Evolutionary conservation across 257 asterid genomes (phyloP).

Genomic region (Solanum stenotomum): DNA sequence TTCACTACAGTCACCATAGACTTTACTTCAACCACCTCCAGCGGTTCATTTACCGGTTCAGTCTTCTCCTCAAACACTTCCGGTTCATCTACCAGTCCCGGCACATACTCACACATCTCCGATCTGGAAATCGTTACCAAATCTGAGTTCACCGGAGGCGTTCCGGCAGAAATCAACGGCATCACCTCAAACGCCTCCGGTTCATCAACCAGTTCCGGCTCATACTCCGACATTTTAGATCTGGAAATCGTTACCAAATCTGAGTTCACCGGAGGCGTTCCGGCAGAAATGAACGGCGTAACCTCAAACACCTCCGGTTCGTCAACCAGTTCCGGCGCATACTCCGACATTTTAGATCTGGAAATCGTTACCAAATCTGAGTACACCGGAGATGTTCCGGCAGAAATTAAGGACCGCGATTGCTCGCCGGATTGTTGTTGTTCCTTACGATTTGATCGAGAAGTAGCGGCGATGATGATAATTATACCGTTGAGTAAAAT

Average conservation of each 20-base stretch:
- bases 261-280: slow-evolving; percentile 13
- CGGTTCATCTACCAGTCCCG: background rate
- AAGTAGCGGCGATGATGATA: slow-evolving; percentile 12
- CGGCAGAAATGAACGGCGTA: slow-evolving; percentile 5
- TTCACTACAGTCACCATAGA: background rate
- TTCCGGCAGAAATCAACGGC: slow-evolving; percentile 5
- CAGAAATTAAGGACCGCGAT: slow-evolving; percentile 18
- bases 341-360: slow-evolving; percentile 5
- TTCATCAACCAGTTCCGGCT: background rate
- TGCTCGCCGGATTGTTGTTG: background rate
- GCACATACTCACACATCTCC: slow-evolving; percentile 1
- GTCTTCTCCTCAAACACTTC: slow-evolving; percentile 23
- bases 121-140: background rate
- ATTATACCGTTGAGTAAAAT: slow-evolving; percentile 19
- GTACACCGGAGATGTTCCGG: slow-evolving; percentile 18
- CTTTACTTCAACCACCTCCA: background rate
- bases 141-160: slow-evolving; percentile 14
- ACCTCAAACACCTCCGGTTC: slow-evolving; percentile 13
- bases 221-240: slow-evolving; percentile 1
- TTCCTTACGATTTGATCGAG: slow-evolving; percentile 12
- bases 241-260: background rate
- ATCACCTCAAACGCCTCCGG: slow-evolving; percentile 12
- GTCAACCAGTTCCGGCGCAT: background rate
- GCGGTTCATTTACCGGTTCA: slow-evolving; percentile 29
- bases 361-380: background rate